Conservation (phyloP, 73 alveolate genomes). For the Diophrys sp. region DNA sequence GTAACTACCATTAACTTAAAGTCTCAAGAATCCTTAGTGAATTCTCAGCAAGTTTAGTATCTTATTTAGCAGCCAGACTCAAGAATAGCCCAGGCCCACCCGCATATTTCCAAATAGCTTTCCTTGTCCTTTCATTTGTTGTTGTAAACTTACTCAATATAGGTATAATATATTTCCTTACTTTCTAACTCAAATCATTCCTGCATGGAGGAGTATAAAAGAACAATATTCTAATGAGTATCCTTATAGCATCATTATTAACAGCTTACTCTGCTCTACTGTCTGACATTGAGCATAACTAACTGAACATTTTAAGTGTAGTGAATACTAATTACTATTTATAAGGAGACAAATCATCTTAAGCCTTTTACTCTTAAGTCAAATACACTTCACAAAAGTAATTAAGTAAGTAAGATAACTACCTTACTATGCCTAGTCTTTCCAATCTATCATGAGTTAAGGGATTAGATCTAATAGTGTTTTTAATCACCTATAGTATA, state of each 20-base stretch:
- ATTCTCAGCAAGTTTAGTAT: not conserved
- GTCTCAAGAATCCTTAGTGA: not conserved
- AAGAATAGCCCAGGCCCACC: not conserved
- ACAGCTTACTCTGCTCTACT: not conserved
- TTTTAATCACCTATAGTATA: not conserved
- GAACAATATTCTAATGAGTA: too few relatives aligned
- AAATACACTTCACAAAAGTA: too few relatives aligned
- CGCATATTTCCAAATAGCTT: not conserved
- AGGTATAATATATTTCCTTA: not conserved
- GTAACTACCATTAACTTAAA: not conserved
- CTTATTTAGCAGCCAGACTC: not conserved
- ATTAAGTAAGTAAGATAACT: not conserved
- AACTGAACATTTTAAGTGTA: not conserved
- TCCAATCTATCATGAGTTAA: conserved; percentile 6
- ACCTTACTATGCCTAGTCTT: not conserved
- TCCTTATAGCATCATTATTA: not conserved
- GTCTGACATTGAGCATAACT: not conserved
- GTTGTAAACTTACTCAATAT: not conserved
- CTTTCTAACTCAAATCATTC: too few relatives aligned
- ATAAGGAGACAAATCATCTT: not conserved
- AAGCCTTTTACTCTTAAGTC: not conserved
- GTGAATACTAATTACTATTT: not conserved
- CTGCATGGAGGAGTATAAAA: too few relatives aligned
- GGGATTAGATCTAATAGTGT: not conserved
- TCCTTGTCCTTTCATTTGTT: not conserved